Percentiles rank a stretch among this genome's conserved stretches.
Conservation (phyloP, 2,329 filamentous ascomycete genomes). For the Penicillium brasilianum region DNA sequence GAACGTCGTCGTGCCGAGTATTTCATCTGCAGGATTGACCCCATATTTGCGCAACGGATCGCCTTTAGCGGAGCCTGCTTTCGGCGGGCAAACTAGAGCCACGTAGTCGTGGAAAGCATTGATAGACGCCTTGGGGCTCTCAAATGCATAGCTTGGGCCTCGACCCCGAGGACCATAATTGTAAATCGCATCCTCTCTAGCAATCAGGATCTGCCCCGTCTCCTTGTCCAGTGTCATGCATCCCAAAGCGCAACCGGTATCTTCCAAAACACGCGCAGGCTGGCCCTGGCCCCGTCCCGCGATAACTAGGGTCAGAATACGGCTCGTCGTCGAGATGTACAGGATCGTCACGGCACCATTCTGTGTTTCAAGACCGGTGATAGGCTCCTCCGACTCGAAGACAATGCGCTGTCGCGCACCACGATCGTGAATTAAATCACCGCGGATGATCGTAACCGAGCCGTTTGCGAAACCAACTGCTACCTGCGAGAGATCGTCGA, state of each 20-base stretch:
- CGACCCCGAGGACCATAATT: conserved; percentile 86
- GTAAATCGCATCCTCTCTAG: conserved; percentile 92
- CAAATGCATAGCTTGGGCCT: conserved; percentile 87
- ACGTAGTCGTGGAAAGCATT: conserved; percentile 83
- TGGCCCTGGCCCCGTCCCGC: conserved; percentile 88
- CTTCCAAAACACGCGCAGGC: conserved; percentile 84
- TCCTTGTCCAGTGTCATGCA: conserved; percentile 88
- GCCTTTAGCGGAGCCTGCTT: conserved; percentile 58
- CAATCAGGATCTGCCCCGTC: conserved; percentile 87
- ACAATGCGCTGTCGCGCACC: conserved; percentile 93
- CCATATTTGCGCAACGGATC: conserved; percentile 76
- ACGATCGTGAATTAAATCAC: conserved; percentile 92
- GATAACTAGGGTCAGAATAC: conserved; percentile 84
- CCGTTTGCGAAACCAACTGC: conserved; percentile 97
- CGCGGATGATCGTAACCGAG: conserved; percentile 87
- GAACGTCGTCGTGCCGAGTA: conserved; percentile 87
- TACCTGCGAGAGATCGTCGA: conserved; percentile 87
- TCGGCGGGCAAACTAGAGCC: conserved; percentile 80
- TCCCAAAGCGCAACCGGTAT: conserved; percentile 86
- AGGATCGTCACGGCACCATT: conserved; percentile 71
- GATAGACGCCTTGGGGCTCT: conserved; percentile 84
- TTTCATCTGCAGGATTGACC: conserved; percentile 70
- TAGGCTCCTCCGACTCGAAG: conserved; percentile 94
- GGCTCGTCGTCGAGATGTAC: conserved; percentile 88
- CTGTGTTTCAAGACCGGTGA: conserved; percentile 85